These are phyloP conservation scores for Hermanozyma aechmeae DNA, from an alignment of 805 yeast genomes.

Conservation along the genomic window DNA sequence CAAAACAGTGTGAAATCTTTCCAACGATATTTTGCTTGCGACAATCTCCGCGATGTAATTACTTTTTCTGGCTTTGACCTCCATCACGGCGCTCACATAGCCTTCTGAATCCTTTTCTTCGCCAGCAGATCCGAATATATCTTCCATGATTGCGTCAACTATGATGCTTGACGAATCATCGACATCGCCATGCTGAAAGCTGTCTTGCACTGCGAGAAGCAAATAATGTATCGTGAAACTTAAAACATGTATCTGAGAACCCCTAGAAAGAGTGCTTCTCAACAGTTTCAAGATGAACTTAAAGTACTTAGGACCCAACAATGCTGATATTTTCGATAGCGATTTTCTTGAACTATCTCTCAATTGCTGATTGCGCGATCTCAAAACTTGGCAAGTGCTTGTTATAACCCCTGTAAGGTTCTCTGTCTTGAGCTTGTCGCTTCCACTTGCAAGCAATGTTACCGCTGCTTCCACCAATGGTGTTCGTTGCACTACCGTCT, in stretches of 20 bases:
- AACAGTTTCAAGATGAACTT: slow-evolving; percentile 71
- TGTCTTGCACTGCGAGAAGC: slow-evolving; percentile 41
- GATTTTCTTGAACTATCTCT: slow-evolving; percentile 80
- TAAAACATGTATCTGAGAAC: slow-evolving; percentile 88
- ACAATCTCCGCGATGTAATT: slow-evolving; percentile 78
- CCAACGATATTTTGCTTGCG: slow-evolving; percentile 52
- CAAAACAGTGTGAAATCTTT: slow-evolving; percentile 47
- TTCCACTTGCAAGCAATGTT: background rate
- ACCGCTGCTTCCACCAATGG: slow-evolving; percentile 78
- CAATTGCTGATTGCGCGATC: slow-evolving; percentile 77
- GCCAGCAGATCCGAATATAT: slow-evolving; percentile 84
- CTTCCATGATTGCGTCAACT: slow-evolving; percentile 78
- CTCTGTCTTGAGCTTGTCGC: too few relatives aligned
- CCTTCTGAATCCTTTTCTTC: slow-evolving; percentile 94
- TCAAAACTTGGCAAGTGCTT: slow-evolving; percentile 77
- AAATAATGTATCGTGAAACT: slow-evolving; percentile 80
- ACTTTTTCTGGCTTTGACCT: slow-evolving; percentile 83
- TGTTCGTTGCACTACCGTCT: slow-evolving; percentile 64
- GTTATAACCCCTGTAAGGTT: slow-evolving; percentile 83
- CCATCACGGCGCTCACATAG: slow-evolving; percentile 76
- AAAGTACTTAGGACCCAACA: slow-evolving; percentile 67
- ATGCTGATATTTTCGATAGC: slow-evolving; percentile 51
- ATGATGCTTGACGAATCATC: slow-evolving; percentile 56
- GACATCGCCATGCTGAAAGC: slow-evolving; percentile 58
- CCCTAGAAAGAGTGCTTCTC: slow-evolving; percentile 69